Evolutionary conservation across 345 rosid genomes (phyloP), one percentile per base, ranked within the genome.

Genomic region (Melaleuca quinquenervia): DNA sequence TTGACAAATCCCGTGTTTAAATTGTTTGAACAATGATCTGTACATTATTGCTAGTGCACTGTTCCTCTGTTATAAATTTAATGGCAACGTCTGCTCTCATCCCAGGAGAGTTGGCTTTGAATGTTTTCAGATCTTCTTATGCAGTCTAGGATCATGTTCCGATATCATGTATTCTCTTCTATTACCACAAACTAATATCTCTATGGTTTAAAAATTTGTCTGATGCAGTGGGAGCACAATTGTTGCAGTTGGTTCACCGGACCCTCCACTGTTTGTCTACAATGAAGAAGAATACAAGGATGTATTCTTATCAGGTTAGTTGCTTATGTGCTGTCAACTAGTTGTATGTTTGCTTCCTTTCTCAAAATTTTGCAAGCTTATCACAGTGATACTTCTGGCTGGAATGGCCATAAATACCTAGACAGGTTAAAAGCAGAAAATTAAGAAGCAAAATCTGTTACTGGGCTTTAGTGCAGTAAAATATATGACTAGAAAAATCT

Each of bases 211-310:
- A 56, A 41, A 11, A 85, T 87, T 82, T 83, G 82, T 85, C 83
- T 89, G 60, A 87, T 86, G 86, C 90, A 97, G 98, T 86, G 99
- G 99, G 88, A 97, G 98, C 93, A 96, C 98, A 83, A 95, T 97
- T 49, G 95, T 97, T 52, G 98, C 98, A 75, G 90, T 97, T 50
- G 98, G 98, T 89, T 97, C 98, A 58, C 98, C 97, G 27, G 98
- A 97, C 89, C 98, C 99, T 82, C 99, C 98, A 1, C 98, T 92
- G 74, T 96, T 96, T 86, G 70, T 97, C 74, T 94, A 96, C 24
- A 93, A 97, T 74, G 98, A 97, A 1, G 95, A 93, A 22, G 97
- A 93, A n/a, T 94, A 96, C 89, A 86, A 87, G 84, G 95, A 97
- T 52, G 96, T 95, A 49, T 97, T 96, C 90, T 87, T 95, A 88